Conservation (phyloP, 345 rosid species). For the Lagerstroemia speciosa region DNA sequence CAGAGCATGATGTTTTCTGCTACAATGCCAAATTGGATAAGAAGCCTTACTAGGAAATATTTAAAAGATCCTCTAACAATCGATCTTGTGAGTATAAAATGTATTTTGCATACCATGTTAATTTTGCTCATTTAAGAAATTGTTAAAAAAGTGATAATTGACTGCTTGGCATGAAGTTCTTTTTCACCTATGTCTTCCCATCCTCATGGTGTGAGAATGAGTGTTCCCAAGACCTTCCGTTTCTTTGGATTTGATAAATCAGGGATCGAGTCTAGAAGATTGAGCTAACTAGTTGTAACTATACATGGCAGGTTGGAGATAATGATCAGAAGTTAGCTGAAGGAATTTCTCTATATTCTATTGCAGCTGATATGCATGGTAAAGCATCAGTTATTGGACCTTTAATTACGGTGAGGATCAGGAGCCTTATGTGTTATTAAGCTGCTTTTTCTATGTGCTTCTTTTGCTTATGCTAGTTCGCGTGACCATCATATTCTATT, state of each 20-base stretch:
- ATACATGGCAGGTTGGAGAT: slow-evolving; percentile 72
- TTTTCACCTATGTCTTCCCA: background rate
- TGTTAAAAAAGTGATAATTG: background rate
- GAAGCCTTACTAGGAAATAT: slow-evolving; percentile 53
- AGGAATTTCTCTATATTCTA: slow-evolving; percentile 71
- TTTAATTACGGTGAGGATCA: slow-evolving; percentile 50
- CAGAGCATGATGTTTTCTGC: slow-evolving; percentile 97
- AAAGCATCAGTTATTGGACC: slow-evolving; percentile 78
- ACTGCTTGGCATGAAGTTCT: background rate
- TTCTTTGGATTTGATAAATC: background rate
- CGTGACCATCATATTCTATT: background rate
- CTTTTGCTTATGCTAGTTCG: too few species aligned
- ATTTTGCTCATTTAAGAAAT: background rate
- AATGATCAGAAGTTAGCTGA: slow-evolving; percentile 84
- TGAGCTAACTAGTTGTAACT: background rate
- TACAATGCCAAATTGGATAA: slow-evolving; percentile 88
- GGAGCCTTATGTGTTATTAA: background rate
- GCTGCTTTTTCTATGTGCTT: background rate
- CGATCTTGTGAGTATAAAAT: slow-evolving; percentile 70
- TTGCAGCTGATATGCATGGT: slow-evolving; percentile 40
- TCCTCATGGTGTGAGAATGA: background rate
- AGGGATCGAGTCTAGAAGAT: background rate
- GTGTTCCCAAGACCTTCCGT: background rate
- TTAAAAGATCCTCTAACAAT: slow-evolving; percentile 67
- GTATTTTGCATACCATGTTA: background rate